Conservation (phyloP, 495 filamentous ascomycete genomes). For the Durotheca rogersii region DNA sequence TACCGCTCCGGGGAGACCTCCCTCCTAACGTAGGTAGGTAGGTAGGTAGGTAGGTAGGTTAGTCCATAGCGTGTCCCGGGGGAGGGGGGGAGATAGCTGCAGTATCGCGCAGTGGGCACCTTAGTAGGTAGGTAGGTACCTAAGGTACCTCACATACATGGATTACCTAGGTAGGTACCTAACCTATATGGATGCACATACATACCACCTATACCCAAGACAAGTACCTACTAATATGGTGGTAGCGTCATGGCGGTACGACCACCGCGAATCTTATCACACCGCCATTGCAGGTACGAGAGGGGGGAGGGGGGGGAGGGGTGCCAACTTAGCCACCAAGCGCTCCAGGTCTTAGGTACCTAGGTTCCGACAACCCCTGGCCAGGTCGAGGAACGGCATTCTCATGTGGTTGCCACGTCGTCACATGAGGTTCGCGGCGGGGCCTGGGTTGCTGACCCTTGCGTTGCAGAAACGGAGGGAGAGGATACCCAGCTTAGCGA, state of each 20-base stretch:
- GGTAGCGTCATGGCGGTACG: constrained; percentile 4
- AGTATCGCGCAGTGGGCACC: no score
- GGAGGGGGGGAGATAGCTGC: no score
- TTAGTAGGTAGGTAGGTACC: constrained; percentile 3
- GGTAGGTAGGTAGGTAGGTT: no score
- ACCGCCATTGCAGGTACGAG: constrained; percentile 24
- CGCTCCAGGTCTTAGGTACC: constrained; percentile 8
- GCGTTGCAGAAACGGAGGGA: constrained; percentile 2
- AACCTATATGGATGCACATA: not conserved
- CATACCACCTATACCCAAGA: no score
- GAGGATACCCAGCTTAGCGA: constrained; percentile 18
- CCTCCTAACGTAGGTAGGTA: no score
- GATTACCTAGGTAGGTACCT: not conserved
- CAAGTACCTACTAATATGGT: no score
- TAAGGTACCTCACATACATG: constrained; percentile 1
- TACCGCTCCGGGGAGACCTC: no score
- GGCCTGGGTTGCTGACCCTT: no score
- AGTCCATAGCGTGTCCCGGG: no score
- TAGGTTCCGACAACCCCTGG: not conserved
- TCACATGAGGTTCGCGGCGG: not conserved
- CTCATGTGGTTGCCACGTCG: not conserved
- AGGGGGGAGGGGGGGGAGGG: no score
- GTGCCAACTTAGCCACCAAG: constrained; percentile 12
- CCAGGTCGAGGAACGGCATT: not conserved
- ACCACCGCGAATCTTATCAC: constrained; percentile 29